These are phyloP conservation scores for Populus hybrid DNA, from an alignment of 441 rosid genomes.

Conservation along the genomic window DNA sequence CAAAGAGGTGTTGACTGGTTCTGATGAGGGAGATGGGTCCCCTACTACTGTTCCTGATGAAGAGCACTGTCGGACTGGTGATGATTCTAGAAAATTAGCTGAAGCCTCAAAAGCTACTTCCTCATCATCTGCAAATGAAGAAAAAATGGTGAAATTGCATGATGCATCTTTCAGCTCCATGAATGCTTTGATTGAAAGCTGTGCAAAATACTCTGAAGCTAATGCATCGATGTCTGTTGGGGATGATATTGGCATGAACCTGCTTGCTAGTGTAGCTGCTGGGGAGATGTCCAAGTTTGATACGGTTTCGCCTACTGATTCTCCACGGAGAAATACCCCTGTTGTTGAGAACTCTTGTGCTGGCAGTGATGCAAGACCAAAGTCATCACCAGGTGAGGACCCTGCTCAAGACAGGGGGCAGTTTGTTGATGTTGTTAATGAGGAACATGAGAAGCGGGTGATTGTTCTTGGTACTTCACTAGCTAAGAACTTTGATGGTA, in stretches of 20 bases:
- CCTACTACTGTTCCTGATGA: constrained; percentile 46
- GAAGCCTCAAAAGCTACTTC: constrained; percentile 45
- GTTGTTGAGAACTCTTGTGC: constrained; percentile 32
- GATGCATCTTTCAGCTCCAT: too few relatives aligned
- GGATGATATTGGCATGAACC: too few relatives aligned
- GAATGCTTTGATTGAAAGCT: too few relatives aligned
- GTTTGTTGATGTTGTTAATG: constrained; percentile 22
- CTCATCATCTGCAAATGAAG: constrained; percentile 45
- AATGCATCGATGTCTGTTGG: too few relatives aligned
- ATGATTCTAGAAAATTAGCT: constrained; percentile 38
- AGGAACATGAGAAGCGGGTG: constrained; percentile 35
- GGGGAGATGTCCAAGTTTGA: constrained; percentile 54
- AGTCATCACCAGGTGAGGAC: constrained; percentile 31
- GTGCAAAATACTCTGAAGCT: too few relatives aligned
- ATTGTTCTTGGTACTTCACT: constrained; percentile 21
- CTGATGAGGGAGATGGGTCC: constrained; percentile 58
- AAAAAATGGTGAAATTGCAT: constrained; percentile 42
- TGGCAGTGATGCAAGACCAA: constrained; percentile 40
- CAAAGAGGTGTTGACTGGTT: constrained; percentile 48
- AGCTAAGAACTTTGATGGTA: constrained; percentile 29
- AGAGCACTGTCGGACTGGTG: constrained; percentile 36
- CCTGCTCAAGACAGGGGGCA: constrained; percentile 26
- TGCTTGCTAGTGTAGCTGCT: too few relatives aligned
- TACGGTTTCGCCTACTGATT: constrained; percentile 46
- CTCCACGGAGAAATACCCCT: constrained; percentile 45